Conservation (phyloP, 2,329 filamentous ascomycete species). For the Botrytis porri region DNA sequence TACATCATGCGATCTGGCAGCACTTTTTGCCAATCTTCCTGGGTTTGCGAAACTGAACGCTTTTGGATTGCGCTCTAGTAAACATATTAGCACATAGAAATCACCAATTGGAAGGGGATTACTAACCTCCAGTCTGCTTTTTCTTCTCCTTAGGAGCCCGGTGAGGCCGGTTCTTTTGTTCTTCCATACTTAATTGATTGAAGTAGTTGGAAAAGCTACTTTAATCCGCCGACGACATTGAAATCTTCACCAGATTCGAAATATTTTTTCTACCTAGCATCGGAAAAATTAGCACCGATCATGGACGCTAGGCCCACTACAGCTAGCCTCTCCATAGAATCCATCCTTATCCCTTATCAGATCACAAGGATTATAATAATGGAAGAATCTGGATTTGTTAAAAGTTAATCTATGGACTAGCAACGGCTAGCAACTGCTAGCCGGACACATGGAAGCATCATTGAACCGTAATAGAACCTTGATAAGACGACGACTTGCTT, state of each 20-base stretch:
- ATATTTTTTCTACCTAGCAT: constrained; percentile 8
- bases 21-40: constrained; percentile 40
- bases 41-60: constrained; percentile 40
- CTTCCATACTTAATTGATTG: constrained; percentile 58
- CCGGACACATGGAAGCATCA: not conserved
- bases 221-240: constrained; percentile 12
- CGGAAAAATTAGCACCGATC: constrained; percentile 7
- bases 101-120: not conserved
- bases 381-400: not conserved
- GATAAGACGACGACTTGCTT: not conserved
- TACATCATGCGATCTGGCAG: constrained; percentile 54
- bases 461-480: not conserved
- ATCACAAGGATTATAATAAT: not conserved
- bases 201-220: constrained; percentile 2
- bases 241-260: constrained; percentile 1
- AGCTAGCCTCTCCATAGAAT: not conserved
- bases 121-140: constrained; percentile 60
- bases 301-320: not conserved
- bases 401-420: not conserved
- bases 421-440: not conserved
- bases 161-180: constrained; percentile 83
- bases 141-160: constrained; percentile 88
- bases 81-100: constrained; percentile 16
- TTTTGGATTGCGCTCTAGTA: constrained; percentile 39
- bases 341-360: constrained; percentile 9